Evolutionary conservation across 345 rosid species (phyloP), one percentile per base, ranked within the genome.

Genomic region (Leavenworthia alabamica): DNA sequence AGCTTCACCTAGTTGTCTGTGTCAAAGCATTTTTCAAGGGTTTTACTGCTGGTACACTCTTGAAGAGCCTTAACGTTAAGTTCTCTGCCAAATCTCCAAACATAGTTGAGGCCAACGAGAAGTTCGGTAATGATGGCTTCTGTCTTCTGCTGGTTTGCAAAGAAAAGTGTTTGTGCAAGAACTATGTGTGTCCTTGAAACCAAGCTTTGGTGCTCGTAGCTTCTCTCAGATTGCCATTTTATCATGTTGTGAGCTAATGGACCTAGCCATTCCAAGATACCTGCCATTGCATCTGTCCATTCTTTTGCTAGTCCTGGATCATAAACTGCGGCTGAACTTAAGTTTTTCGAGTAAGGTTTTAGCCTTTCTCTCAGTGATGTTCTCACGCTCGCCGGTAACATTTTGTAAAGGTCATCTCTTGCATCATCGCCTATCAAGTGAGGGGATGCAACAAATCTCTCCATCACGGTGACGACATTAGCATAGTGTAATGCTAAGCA

Each of bases 401-500:
- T 86, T 56, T 83, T 87, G 83, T 94, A 94, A 35, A 94, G 78
- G 69, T 94, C 99, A 70, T 90, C 96, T 62, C 97, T 82, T 13
- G 97, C 99, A 70, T 94, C 97, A 9, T 84, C 86, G 11, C 99
- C 89, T 44, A 94, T 86, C 82, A 94, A 77, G 75, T 94, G 95
- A 54, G 97, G 97, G 64, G 99, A 82, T 32, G 89, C 86, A 22
- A 81, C 95, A 42, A 94, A 80, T 73, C 88, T 90, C 81, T 94
- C 97, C 13, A 90, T 84, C 47, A 90, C 80, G 59, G 83, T 79
- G 48, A 94, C 90, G 28, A 94, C 93, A 60, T 94, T 94, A 6
- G 99, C 97, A 48, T 90, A 94, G 71, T 90, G 99, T 69, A 94
- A 75, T 12, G 97, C 90, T 54, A 94, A 76, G 78, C 96, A 90